These are phyloP conservation scores for Vickermania spadyakhi DNA, from an alignment of 208 protist genomes.

Conservation along the genomic window DNA sequence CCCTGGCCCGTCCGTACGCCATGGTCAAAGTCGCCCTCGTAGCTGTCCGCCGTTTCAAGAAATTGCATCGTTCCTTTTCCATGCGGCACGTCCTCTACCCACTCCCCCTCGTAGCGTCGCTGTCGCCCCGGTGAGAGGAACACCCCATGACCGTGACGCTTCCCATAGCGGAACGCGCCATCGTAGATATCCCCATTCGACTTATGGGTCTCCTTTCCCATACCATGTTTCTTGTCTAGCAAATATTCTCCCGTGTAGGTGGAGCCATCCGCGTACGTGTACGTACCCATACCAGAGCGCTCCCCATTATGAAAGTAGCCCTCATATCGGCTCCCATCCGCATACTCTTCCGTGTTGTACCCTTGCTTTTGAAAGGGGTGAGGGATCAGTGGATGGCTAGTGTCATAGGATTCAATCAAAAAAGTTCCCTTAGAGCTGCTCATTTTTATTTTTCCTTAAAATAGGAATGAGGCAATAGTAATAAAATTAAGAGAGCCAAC, in stretches of 20 bases:
- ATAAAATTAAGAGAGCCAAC: too few relatives aligned
- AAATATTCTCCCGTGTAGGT: background rate
- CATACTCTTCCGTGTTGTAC: background rate
- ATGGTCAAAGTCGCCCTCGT: background rate
- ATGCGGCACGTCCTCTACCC: background rate
- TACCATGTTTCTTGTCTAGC: background rate
- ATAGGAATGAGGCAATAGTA: too few relatives aligned
- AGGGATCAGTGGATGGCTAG: too few relatives aligned
- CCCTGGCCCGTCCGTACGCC: background rate
- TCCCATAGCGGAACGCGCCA: background rate
- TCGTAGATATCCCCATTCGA: background rate
- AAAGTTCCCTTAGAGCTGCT: too few relatives aligned
- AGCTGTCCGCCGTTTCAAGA: background rate
- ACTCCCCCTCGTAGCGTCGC: background rate
- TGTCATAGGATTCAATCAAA: too few relatives aligned
- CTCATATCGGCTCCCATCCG: background rate
- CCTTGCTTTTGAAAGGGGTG: background rate
- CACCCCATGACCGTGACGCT: background rate
- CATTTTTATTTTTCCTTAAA: too few relatives aligned
- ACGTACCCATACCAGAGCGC: background rate
- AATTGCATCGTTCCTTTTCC: background rate
- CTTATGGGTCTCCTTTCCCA: background rate
- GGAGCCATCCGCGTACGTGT: background rate
- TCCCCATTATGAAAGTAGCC: background rate
- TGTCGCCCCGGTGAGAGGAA: background rate